A percentile compares a stretch with the other conserved stretches of the same genome.
These are phyloP conservation scores for Exophiala viscosa DNA, from an alignment of 2,329 filamentous ascomycete genomes.

Conservation along the genomic window DNA sequence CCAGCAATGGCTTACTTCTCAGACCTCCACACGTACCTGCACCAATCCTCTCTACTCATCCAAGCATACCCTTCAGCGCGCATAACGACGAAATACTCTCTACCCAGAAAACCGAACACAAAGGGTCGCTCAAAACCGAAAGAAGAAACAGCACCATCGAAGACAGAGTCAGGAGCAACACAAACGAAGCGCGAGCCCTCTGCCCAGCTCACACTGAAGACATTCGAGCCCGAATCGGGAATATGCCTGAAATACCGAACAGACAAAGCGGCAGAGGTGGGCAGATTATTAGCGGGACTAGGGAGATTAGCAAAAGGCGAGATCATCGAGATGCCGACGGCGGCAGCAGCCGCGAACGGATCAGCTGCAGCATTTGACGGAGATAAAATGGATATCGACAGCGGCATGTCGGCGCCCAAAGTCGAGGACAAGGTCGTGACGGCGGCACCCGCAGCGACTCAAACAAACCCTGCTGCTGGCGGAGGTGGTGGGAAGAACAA, in stretches of 20 bases:
- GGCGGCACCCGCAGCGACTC: conserved; percentile 13
- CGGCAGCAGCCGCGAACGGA: conserved; percentile 35
- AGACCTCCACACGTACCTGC: conserved; percentile 86
- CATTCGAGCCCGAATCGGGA: conserved; percentile 78
- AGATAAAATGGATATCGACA: conserved; percentile 28
- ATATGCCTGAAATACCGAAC: conserved; percentile 87
- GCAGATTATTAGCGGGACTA: conserved; percentile 71
- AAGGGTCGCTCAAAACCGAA: conserved; percentile 30
- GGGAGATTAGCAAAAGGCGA: conserved; percentile 68
- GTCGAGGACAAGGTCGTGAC: conserved; percentile 16
- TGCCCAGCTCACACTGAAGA: conserved; percentile 78
- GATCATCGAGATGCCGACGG: conserved; percentile 49
- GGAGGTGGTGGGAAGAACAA: conserved; percentile 21
- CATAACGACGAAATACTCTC: conserved; percentile 84
- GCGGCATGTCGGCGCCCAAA: conserved; percentile 11
- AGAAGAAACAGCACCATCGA: conserved; percentile 22
- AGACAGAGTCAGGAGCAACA: conserved; percentile 32
- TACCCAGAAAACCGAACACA: conserved; percentile 33
- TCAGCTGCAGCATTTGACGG: conserved; percentile 32
- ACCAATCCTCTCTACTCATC: conserved; percentile 78
- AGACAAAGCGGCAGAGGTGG: conserved; percentile 84
- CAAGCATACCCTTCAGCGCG: conserved; percentile 79
- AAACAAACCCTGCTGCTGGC: conserved; percentile 1
- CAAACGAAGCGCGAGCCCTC: conserved; percentile 39
- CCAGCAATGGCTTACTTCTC: conserved; percentile 74